Percentiles rank a stretch among this genome's conserved stretches.
phyloP scores from a whole-genome alignment of 345 rosid species.

The Geranium rotundifolium region DNA sequence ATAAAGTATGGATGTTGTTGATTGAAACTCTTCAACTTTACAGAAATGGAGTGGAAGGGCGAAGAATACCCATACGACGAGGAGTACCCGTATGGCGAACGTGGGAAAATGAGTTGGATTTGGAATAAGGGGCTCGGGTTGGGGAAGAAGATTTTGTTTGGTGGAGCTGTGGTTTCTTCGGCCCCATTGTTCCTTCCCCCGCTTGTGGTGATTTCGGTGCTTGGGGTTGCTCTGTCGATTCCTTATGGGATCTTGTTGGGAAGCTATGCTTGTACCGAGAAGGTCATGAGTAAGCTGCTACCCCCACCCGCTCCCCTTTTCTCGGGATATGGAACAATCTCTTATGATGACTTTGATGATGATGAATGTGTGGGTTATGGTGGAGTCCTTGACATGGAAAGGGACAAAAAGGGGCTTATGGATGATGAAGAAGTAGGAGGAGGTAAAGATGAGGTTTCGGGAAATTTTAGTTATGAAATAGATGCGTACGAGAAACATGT shows the following conservation, averaged over 20 bases:
- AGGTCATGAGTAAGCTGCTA: conserved; percentile 58
- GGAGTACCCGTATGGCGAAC: conserved; percentile 10
- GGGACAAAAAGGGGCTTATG: conserved; percentile 14
- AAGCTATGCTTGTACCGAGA: conserved; percentile 56
- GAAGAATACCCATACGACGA: conserved; percentile 7
- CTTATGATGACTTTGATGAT: conserved; percentile 5
- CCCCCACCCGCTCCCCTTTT: conserved; percentile 19
- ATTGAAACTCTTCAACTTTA: neutral
- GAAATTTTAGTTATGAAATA: neutral
- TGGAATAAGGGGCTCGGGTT: conserved; percentile 31
- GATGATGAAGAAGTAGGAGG: conserved; percentile 9
- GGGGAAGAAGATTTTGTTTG: conserved; percentile 49
- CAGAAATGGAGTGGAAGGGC: conserved; percentile 28
- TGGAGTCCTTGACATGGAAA: conserved; percentile 3
- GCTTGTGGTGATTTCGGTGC: conserved; percentile 37
- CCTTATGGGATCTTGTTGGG: conserved; percentile 57
- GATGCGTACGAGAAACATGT: conserved; percentile 1
- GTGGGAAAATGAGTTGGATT: conserved; percentile 35
- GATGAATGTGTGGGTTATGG: conserved; percentile 3
- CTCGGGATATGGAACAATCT: conserved; percentile 6
- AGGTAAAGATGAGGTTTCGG: neutral
- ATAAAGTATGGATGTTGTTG: neutral
- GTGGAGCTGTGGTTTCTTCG: conserved; percentile 39
- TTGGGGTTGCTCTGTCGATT: conserved; percentile 46
- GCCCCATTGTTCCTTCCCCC: conserved; percentile 63